Evolutionary conservation across 495 filamentous ascomycete species (phyloP), one percentile per base, ranked within the genome.

Genomic region (Hypoxylon trugodes): DNA sequence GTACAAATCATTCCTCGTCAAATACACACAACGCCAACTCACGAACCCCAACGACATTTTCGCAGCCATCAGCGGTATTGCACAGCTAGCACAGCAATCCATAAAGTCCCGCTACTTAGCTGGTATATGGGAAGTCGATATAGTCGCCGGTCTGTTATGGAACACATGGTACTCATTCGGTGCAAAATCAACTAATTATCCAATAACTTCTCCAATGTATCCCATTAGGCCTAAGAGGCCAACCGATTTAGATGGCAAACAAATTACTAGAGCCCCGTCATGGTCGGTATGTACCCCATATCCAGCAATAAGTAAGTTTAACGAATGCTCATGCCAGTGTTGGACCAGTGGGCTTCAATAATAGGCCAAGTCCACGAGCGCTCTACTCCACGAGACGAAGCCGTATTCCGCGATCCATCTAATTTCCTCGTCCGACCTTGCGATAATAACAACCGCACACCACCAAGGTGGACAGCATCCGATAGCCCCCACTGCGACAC

Each of bases 21-120:
- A 53, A 4, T 66, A 58, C 47, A 52, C 63, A n/a, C n/a, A 16
- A 2, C 51, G 63, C 2, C 30, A 42, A 13, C 16, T 66, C 22
- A 61, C 57, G 0, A 58, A 66, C 25, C 57, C 63, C 1, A 0
- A 41, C n/a, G 63, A 66, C 26, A 57, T 66, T 2, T 66, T 66
- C 25, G 63, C 63, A 1, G 63, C 57, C 5, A 10, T 30, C 6
- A 61, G 57, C 51, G 43, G 63, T 48, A 57, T 66, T 6, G 57
- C 52, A 0, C 63, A 61, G 35, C 13, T 66, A 26, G 58, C 63
- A 21, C 30, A 22, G 12, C 22, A n/a, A 10, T 24, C 42, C 3
- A 66, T 66, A 8, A 33, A 52, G 13, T 66, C 63, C 6, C 51
- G 63, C 25, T 66, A 66, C 19, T 41, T 61, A 10, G 63, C 63